phyloP scores from a whole-genome alignment of 2,329 filamentous ascomycete genomes.

The Fusarium agapanthi region DNA sequence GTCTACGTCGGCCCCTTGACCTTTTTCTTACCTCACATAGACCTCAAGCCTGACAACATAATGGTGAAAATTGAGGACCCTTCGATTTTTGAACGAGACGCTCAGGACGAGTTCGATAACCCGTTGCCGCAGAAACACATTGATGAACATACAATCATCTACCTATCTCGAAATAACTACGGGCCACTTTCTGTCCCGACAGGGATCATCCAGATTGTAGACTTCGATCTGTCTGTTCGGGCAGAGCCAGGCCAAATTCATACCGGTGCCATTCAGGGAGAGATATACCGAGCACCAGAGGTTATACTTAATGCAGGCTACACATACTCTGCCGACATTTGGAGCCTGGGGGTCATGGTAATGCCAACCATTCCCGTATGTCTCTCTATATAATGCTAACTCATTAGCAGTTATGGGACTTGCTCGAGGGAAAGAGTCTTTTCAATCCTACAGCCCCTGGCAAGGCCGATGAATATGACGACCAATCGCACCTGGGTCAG shows the following conservation, averaged over 20 bases:
- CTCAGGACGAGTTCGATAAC: slow-evolving; percentile 29
- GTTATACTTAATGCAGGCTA: slow-evolving; percentile 36
- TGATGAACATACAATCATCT: slow-evolving; percentile 30
- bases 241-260: slow-evolving; percentile 6
- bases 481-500: slow-evolving; percentile 5
- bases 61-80: slow-evolving; percentile 34
- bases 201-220: slow-evolving; percentile 30
- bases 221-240: slow-evolving; percentile 27
- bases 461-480: slow-evolving; percentile 3
- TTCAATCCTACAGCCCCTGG: background rate
- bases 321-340: slow-evolving; percentile 35
- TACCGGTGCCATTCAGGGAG: slow-evolving; percentile 23
- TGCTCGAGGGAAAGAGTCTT: slow-evolving; percentile 8
- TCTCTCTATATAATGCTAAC: slow-evolving; percentile 9
- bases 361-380: slow-evolving; percentile 24
- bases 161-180: slow-evolving; percentile 39
- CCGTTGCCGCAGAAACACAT: slow-evolving; percentile 32
- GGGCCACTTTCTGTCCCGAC: slow-evolving; percentile 21
- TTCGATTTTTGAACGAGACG: slow-evolving; percentile 26
- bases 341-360: slow-evolving; percentile 41
- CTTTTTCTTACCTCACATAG: background rate
- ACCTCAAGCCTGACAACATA: slow-evolving; percentile 37
- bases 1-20: background rate
- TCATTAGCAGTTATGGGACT: slow-evolving; percentile 14
- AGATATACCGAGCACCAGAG: slow-evolving; percentile 32